phyloP scores from a whole-genome alignment of 495 filamentous ascomycete genomes.

The Hapsidospora chrysogenum region DNA sequence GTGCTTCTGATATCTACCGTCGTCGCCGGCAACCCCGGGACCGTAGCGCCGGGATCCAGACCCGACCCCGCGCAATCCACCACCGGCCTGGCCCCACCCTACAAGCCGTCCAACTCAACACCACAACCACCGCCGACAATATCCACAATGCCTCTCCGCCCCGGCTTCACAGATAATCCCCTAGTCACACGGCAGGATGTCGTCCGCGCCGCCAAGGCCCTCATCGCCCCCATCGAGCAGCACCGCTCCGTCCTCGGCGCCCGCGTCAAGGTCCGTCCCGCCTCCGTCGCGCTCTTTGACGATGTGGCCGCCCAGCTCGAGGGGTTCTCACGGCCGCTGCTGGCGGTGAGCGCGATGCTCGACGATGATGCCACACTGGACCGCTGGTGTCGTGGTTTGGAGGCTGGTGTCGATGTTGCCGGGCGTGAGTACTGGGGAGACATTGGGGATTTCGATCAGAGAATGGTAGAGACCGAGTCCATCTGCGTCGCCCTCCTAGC shows the following conservation, averaged over 20 bases:
- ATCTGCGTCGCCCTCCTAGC: conserved; percentile 11
- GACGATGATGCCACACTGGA: too few relatives aligned
- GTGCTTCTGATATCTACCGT: too few relatives aligned
- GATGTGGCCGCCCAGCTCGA: conserved; percentile 44
- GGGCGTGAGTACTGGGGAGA: too few relatives aligned
- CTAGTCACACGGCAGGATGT: conserved; percentile 9
- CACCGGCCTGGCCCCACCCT: too few relatives aligned
- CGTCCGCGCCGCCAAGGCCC: conserved; percentile 21
- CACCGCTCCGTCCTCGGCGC: conserved; percentile 24
- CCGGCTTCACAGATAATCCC: conserved; percentile 10
- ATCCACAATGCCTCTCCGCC: conserved; percentile 3
- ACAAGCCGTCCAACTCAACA: background rate
- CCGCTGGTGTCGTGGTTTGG: too few relatives aligned
- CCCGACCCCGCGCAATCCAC: too few relatives aligned
- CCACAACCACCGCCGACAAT: background rate
- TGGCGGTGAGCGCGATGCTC: conserved; percentile 39
- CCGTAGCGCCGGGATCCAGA: too few relatives aligned
- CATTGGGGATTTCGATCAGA: too few relatives aligned
- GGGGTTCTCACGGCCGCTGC: conserved; percentile 42
- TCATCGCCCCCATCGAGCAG: conserved; percentile 24
- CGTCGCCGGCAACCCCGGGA: too few relatives aligned
- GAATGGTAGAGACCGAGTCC: too few relatives aligned
- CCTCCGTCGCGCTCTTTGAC: conserved; percentile 33
- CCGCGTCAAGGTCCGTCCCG: conserved; percentile 24
- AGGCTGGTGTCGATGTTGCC: too few relatives aligned